These are phyloP conservation scores for Flaveria brownii DNA, from an alignment of 129 eudicot genomes.

Conservation along the genomic window DNA sequence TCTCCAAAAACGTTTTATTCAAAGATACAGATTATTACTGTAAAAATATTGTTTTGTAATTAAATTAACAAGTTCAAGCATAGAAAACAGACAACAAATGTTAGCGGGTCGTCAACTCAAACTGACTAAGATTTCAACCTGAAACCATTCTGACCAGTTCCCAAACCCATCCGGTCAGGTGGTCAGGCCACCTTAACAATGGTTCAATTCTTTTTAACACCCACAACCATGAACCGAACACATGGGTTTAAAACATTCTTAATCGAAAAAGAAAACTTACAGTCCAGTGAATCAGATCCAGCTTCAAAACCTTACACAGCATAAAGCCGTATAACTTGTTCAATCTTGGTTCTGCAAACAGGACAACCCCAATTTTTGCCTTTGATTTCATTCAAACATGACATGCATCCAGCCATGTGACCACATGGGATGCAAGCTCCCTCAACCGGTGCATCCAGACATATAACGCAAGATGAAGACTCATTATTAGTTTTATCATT, in stretches of 20 bases:
- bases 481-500: constrained; percentile 38
- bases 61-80: not conserved
- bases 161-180: too few relatives aligned
- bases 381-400: constrained; percentile 79
- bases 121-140: not conserved
- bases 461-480: constrained; percentile 77
- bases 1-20: not conserved
- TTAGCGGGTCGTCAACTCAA: not conserved
- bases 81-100: not conserved
- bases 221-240: constrained; percentile 5
- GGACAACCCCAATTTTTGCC: constrained; percentile 97
- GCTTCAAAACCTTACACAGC: constrained; percentile 52
- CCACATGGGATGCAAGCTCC: constrained; percentile 98
- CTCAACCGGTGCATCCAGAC: constrained; percentile 93
- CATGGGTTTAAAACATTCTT: not conserved
- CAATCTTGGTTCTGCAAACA: constrained; percentile 85
- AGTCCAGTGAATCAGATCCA: constrained; percentile 24
- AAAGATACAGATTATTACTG: not conserved
- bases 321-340: constrained; percentile 75
- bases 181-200: too few relatives aligned
- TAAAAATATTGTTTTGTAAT: not conserved
- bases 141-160: too few relatives aligned
- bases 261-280: constrained; percentile 31
- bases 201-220: not conserved
- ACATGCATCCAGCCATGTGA: constrained; percentile 99